Percentiles rank a stretch among this genome's conserved stretches.
Evolutionary conservation across 1,284 basidiomycete genomes (phyloP).

Genomic region (Marasmius tenuissimus): DNA sequence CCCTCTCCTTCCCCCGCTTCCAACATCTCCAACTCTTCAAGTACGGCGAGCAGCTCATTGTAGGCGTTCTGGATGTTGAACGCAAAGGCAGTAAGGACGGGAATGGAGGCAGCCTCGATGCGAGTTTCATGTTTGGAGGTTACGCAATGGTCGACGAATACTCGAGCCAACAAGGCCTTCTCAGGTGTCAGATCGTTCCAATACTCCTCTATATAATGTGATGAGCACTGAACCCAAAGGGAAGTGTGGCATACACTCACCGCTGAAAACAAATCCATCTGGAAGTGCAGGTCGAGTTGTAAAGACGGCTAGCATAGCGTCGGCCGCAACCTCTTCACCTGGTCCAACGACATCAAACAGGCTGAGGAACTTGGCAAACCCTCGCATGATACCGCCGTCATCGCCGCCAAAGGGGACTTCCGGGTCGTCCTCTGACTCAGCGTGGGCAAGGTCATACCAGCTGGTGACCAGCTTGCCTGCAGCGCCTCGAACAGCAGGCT

Average conservation of each 20-base stretch:
- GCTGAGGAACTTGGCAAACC: constrained; percentile 39
- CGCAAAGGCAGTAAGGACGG: constrained; percentile 88
- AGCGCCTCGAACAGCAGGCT: constrained; percentile 79
- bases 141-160: constrained; percentile 83
- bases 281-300: constrained; percentile 41
- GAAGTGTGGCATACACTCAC: constrained; percentile 38
- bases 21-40: constrained; percentile 45
- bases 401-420: constrained; percentile 44
- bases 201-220: constrained; percentile 55
- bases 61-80: constrained; percentile 84
- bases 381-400: constrained; percentile 45
- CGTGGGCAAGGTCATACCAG: constrained; percentile 68
- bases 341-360: constrained; percentile 51
- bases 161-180: constrained; percentile 81
- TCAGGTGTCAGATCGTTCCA: constrained; percentile 82
- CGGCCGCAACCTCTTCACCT: constrained; percentile 43
- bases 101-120: constrained; percentile 72
- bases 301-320: constrained; percentile 44
- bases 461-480: constrained; percentile 75
- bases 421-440: constrained; percentile 25
- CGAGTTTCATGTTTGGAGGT: constrained; percentile 63
- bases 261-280: constrained; percentile 71
- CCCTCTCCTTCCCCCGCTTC: constrained; percentile 39
- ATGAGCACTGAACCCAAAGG: neutral
- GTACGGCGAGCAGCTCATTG: constrained; percentile 61